Base-by-base conservation (phyloP, 2,329 filamentous ascomycete species). In the Pseudonectria buxi region DNA sequence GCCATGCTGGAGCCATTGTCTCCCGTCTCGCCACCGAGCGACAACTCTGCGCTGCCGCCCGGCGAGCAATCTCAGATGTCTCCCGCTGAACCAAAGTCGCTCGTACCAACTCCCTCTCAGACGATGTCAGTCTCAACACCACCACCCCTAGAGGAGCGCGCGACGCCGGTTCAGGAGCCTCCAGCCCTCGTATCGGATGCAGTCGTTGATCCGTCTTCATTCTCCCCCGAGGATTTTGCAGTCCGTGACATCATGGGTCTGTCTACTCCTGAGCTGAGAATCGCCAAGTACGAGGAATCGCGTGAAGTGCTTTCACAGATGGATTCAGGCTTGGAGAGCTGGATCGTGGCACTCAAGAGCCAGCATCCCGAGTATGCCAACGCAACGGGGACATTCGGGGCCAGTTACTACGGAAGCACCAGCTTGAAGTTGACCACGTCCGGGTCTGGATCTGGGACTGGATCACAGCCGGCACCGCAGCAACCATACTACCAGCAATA, bases 201-300 rank as follows among this genome's bases (percentile, higher is more conserved):
- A 22, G 18, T 9, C 18, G 18, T 9, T 9, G 9, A 6, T 9
- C 18, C 18, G 5, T 9, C 18, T 9, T 22, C 18, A 22, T 22
- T 22, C 9, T 6, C 18, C 18, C 18, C 18, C 18, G n/a, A 55
- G 30, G 64, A 75, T 26, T 69, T 74, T 44, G 67, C 73, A 2
- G 89, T 94, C 61, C 76, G 80, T 33, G 83, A 94, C 39, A 94
- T 95, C 41, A 70, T 87, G 50, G 77, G 75, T 7, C 69, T 92
- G 32, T 69, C 74, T 12, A 76, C 74, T 2, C 60, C 79, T 0
- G 59, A 70, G 11, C 81, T 92, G 46, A 78, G 88, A 14, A 84
- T 92, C 40, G 67, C 72, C 28, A 81, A 78, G 11, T 94, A 85
- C 56, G 76, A 86, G 39, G 75, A 82, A 39, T 83, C 84, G 0